These are phyloP conservation scores for Spinellus fusiger DNA, from an alignment of 192 early-diverging fungal genomes.

Conservation along the genomic window DNA sequence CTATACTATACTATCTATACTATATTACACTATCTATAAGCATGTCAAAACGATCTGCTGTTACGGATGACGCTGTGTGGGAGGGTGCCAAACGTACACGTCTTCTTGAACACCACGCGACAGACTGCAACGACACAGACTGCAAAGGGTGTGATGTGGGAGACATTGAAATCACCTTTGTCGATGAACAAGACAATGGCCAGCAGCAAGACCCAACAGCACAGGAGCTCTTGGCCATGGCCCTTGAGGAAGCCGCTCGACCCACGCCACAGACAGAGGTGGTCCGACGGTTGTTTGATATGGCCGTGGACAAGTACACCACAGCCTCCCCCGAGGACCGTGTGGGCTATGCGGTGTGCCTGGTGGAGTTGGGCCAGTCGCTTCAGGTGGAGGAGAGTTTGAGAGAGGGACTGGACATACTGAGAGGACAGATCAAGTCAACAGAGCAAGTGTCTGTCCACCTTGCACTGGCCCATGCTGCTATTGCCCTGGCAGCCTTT, in stretches of 20 bases:
- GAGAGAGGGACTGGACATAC: conserved; percentile 23
- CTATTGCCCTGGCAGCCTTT: background rate
- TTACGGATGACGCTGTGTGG: background rate
- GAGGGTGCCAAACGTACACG: background rate
- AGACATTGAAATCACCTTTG: conserved; percentile 50
- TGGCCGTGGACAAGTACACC: conserved; percentile 46
- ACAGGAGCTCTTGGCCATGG: conserved; percentile 52
- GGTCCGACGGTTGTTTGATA: conserved; percentile 45
- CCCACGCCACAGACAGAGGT: conserved; percentile 16
- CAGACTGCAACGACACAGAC: conserved; percentile 47
- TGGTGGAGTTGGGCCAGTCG: conserved; percentile 26
- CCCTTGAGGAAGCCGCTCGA: conserved; percentile 39
- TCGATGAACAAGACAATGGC: conserved; percentile 33
- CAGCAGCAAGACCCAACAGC: conserved; percentile 34
- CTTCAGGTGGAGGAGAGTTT: conserved; percentile 26
- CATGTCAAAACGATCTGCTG: conserved; percentile 12
- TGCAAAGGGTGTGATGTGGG: conserved; percentile 61
- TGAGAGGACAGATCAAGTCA: conserved; percentile 4
- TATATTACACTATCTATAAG: background rate
- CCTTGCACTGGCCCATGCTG: conserved; percentile 1
- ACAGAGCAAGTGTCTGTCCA: background rate
- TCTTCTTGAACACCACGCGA: conserved; percentile 32
- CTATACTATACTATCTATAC: too few relatives aligned
- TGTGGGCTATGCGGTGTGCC: conserved; percentile 18
- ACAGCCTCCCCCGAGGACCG: conserved; percentile 38